Base-by-base conservation (phyloP, 768 basidiomycete species). In the Macrolepiota albuminosa region DNA sequence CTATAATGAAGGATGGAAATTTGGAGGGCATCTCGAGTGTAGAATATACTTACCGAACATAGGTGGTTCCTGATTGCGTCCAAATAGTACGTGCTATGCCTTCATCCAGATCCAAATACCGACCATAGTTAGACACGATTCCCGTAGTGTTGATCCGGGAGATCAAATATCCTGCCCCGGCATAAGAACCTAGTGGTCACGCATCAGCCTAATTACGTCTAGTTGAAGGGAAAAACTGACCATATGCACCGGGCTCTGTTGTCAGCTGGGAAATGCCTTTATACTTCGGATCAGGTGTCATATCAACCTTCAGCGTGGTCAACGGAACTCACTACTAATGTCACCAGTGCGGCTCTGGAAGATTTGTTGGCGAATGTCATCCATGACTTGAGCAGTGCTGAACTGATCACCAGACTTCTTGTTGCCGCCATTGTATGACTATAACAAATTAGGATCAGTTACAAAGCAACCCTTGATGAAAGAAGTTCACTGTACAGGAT, bases 381-480 rank as follows among this genome's bases (percentile, higher is more conserved):
- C 74, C 82, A 88, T 82, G 29, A 76, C 73, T 54, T 72, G 61
- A 1, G 82, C 81, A 58, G 81, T 78, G 9, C 74, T 69, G 3
- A 69, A 57, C 21, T 72, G 75, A 46, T 85, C 77, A 7, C 70
- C 76, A 0, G 80, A 71, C 26, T 74, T 72, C 57, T 82, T 82
- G 66, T 91, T 91, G 2, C 88, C 88, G 21, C 89, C 89, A 64
- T 88, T 87, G 66, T 90, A 90, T 0, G 77, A 76, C 86, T 85
- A 5, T 54, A 26, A 14, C 52, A 51, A 36, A 21, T 16, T 13
- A 5, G n/a, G 24, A 26, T 40, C 21, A 37, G 55, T 51, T n/a
- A 34, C 37, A n/a, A 29, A 39, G 10, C 45, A 18, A 26, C 6
- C 1, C 13, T 43, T 1, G 21, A 50, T 21, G 40, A 36, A 39